phyloP scores from a whole-genome alignment of 2,329 filamentous ascomycete species.

The Lojkania enalia region DNA sequence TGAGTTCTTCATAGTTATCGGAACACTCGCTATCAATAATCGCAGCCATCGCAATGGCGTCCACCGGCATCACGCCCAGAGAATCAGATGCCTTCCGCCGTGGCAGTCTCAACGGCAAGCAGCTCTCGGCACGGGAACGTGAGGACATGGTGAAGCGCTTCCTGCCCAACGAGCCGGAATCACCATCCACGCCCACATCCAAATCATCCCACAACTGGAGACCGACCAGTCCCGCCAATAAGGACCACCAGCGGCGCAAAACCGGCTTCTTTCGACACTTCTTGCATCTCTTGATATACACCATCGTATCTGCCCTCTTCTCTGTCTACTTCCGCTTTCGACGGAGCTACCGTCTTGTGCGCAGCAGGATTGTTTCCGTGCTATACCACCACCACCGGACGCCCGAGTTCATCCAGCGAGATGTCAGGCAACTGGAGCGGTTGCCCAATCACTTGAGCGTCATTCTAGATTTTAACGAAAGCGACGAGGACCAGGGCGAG shows the following conservation, averaged over 20 bases:
- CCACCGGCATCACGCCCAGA: constrained; percentile 34
- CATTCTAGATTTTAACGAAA: constrained; percentile 72
- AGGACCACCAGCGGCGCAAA: constrained; percentile 35
- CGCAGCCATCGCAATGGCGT: constrained; percentile 32
- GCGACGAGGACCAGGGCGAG: constrained; percentile 62
- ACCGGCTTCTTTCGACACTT: constrained; percentile 64
- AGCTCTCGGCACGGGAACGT: constrained; percentile 52
- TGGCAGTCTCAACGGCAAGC: constrained; percentile 42
- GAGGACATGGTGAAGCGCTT: constrained; percentile 57
- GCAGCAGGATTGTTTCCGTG: constrained; percentile 77
- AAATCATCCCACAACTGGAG: constrained; percentile 9
- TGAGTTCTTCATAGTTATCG: too few relatives aligned
- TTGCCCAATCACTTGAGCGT: constrained; percentile 87
- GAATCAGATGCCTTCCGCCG: constrained; percentile 41
- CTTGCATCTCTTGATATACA: constrained; percentile 69
- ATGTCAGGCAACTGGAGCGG: constrained; percentile 73
- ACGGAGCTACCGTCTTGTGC: constrained; percentile 75
- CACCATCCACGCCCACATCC: constrained; percentile 16
- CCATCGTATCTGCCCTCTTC: constrained; percentile 77
- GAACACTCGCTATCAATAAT: too few relatives aligned
- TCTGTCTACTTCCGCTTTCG: constrained; percentile 84
- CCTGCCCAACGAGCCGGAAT: constrained; percentile 51
- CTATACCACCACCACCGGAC: constrained; percentile 95
- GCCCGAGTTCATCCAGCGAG: constrained; percentile 86
- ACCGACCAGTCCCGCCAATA: constrained; percentile 2